Conservation (phyloP, 179 eudicot genomes). For the Drosera spatulata region DNA sequence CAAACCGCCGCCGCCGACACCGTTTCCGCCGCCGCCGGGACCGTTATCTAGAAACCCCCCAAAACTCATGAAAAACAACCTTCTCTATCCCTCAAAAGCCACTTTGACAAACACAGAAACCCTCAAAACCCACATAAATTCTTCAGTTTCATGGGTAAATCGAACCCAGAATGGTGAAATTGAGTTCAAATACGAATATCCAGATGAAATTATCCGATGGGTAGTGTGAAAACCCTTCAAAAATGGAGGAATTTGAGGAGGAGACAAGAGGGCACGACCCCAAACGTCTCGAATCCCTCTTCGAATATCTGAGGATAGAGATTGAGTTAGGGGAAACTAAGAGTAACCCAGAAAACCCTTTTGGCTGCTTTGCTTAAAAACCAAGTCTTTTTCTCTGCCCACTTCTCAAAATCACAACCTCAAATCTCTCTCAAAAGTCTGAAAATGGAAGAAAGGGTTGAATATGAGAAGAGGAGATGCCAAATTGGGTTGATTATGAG, state of each 20-base stretch:
- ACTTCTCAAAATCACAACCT: no score
- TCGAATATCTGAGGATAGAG: slow-evolving; percentile 2
- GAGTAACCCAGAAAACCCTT: slow-evolving; percentile 5
- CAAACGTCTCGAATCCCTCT: slow-evolving; percentile 88
- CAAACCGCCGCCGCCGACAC: slow-evolving; percentile 22
- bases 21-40: slow-evolving; percentile 22
- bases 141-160: not conserved
- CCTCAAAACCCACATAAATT: not conserved
- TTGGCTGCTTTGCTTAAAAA: not conserved
- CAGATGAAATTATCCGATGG: not conserved
- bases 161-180: no score
- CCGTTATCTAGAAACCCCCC: slow-evolving; percentile 71
- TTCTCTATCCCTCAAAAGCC: not conserved
- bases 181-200: not conserved
- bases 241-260: not conserved
- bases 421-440: no score
- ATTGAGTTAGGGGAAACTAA: slow-evolving; percentile 38
- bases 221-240: not conserved
- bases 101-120: not conserved
- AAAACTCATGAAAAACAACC: slow-evolving; percentile 65
- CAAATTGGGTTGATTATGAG: no score
- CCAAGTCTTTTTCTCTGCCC: no score
- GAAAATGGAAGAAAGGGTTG: no score
- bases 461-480: no score
- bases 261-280: slow-evolving; percentile 15